Base-by-base conservation (phyloP, 139 green algal species). In the Picochlorum sp. region DNA sequence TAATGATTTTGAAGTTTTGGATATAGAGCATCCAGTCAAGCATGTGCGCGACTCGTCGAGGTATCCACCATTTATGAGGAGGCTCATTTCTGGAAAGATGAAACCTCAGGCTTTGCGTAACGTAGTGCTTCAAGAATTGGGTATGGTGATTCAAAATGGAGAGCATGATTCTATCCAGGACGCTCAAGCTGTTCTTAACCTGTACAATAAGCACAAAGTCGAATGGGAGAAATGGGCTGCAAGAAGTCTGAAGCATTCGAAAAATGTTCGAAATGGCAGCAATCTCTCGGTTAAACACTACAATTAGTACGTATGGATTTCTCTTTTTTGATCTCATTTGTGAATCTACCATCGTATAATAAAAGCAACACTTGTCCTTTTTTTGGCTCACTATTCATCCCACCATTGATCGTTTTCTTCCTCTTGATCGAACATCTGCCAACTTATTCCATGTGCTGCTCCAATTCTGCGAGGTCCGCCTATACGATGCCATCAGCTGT, bases 351-450 rank as follows among this genome's bases (percentile, higher is more conserved):
- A n/a, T n/a, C n/a, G n/a, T n/a, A n/a, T n/a, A n/a, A n/a, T n/a
- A n/a, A n/a, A n/a, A n/a, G n/a, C n/a, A n/a, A n/a, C n/a, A 41
- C 10, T 12, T 41, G 35, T n/a, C 12, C 35, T n/a, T 41, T 41
- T 41, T n/a, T 9, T 41, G 35, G 35, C 9, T 41, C 33, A 33
- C 16, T 50, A 25, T 18, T 81, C 39, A 94, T 0, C 85, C 85
- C 7, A 94, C 68, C 86, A 94, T 94, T 8, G 70, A 58, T 13
- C 86, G 62, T 63, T 94, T 94, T 10, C 86, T 57, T 0, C 86
- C 86, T 4, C 86, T 55, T 73, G 84, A 77, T 3, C 86, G 63
- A 18, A 94, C 82, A 57, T 86, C 74, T 31, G 80, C 81, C 67
- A 91, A 91, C 35, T 76, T 84, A 61, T 94, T 95, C 30, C 87